phyloP scores from a whole-genome alignment of 495 filamentous ascomycete species.

The Aeminium ludgeri region DNA sequence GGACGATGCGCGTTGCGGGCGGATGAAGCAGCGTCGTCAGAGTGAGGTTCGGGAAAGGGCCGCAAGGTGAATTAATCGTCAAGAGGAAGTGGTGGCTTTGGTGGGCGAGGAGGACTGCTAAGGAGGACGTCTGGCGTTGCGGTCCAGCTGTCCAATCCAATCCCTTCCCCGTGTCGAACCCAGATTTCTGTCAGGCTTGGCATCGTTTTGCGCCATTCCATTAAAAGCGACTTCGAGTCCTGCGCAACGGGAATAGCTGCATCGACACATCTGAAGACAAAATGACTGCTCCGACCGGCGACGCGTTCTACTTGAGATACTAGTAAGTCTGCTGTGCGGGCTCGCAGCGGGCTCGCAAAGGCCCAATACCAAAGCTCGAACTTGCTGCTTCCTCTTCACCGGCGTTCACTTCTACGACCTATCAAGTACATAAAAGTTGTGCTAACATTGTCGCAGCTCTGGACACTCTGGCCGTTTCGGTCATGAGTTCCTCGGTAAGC shows the following conservation, averaged over 20 bases:
- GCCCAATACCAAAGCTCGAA: too few species aligned
- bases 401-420: too few species aligned
- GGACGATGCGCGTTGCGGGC: neutral
- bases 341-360: too few species aligned
- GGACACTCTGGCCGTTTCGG: slow-evolving; percentile 96
- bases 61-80: too few species aligned
- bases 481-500: slow-evolving; percentile 88
- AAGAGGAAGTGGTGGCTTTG: too few species aligned
- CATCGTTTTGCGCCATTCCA: neutral
- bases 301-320: slow-evolving; percentile 92
- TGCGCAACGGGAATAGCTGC: neutral
- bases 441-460: slow-evolving; percentile 41
- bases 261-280: neutral
- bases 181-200: neutral
- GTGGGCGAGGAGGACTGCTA: too few species aligned
- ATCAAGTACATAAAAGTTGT: neutral
- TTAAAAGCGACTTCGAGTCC: neutral
- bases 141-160: slow-evolving; percentile 1
- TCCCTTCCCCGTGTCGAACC: neutral
- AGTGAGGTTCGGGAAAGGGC: too few species aligned
- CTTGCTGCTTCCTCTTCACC: neutral
- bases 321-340: slow-evolving; percentile 59
- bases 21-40: neutral
- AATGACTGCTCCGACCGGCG: slow-evolving; percentile 38
- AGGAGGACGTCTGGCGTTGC: neutral